A percentile compares a stretch with the other conserved stretches of the same genome.
phyloP scores from a whole-genome alignment of 495 filamentous ascomycete genomes.

The Penicillium canescens region DNA sequence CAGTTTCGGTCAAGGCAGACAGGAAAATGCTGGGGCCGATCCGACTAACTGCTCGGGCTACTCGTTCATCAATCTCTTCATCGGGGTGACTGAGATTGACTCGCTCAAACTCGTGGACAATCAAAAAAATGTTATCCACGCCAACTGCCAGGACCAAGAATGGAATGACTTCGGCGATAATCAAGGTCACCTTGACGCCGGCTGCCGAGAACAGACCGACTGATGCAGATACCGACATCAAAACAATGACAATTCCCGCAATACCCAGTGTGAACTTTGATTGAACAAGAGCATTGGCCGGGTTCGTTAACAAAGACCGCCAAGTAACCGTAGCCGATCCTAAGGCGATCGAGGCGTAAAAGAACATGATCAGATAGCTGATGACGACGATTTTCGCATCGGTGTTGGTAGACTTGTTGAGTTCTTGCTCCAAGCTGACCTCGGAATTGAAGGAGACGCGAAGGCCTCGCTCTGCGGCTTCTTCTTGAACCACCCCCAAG shows the following conservation, averaged over 20 bases:
- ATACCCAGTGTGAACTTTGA: slow-evolving; percentile 94
- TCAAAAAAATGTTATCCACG: slow-evolving; percentile 98
- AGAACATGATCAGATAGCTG: slow-evolving; percentile 98
- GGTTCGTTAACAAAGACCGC: slow-evolving; percentile 73
- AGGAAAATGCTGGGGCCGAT: slow-evolving; percentile 98
- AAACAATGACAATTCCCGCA: slow-evolving; percentile 87
- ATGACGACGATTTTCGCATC: slow-evolving; percentile 96
- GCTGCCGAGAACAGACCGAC: slow-evolving; percentile 89
- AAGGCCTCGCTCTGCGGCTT: slow-evolving; percentile 75
- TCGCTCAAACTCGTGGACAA: slow-evolving; percentile 96
- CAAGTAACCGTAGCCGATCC: slow-evolving; percentile 82
- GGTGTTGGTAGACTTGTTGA: slow-evolving; percentile 95
- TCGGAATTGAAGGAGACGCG: slow-evolving; percentile 93
- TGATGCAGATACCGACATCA: slow-evolving; percentile 96
- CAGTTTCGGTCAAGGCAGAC: slow-evolving; percentile 88
- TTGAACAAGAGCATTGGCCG: slow-evolving; percentile 80
- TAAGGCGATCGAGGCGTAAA: slow-evolving; percentile 90
- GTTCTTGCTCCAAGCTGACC: slow-evolving; percentile 86
- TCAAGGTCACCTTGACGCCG: slow-evolving; percentile 89
- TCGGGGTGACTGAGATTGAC: slow-evolving; percentile 88
- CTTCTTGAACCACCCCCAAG: slow-evolving; percentile 72
- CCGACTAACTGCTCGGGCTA: slow-evolving; percentile 81
- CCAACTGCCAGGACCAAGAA: slow-evolving; percentile 95
- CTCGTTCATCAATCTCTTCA: slow-evolving; percentile 77
- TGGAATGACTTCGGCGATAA: slow-evolving; percentile 97